Base-by-base conservation (phyloP, 495 filamentous ascomycete genomes). In the Cairneyella variabilis region DNA sequence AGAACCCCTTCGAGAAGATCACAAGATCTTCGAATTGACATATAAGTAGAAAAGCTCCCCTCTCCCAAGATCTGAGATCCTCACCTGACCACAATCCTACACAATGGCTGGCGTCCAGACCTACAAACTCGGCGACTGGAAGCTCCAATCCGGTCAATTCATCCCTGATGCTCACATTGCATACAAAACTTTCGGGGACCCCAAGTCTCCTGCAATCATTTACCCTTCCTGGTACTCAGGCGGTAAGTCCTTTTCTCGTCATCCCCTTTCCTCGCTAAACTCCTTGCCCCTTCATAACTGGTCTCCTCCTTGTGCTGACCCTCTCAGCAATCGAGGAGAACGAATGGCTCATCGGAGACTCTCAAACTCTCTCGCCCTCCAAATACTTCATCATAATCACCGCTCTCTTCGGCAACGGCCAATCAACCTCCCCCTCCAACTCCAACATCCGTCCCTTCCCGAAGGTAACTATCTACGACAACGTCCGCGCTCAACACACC, bases 211-310 rank as follows among this genome's bases (percentile, higher is more conserved):
- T 17, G 80, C 82, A 2, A 80, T 89, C 47, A 73, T 89, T 30
- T 88, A 89, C 62, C 85, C 85, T 11, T 78, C 78, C 2, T 89
- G 84, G 84, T 89, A 80, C 55, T 84, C 81, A n/a, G 56, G 60
- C n/a, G 44, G 55, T 51, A 40, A 38, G 48, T 51, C n/a, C 17
- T 3, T 17, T 23, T 40, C 21, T 21, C 6, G 11, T 17, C 10
- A 10, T 23, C 1, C 8, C 4, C 18, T 14, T 23, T 26, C 9
- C 27, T 37, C 1, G 2, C 25, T 54, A 57, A 48, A 61, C 5
- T 34, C 5, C 14, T 17, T 2, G 16, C 3, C 7, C 6, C n/a
- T n/a, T n/a, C n/a, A n/a, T n/a, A n/a, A n/a, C n/a, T n/a, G n/a
- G n/a, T n/a, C n/a, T n/a, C n/a, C n/a, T n/a, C n/a, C n/a, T n/a